A percentile compares a stretch with the other conserved stretches of the same genome.
Evolutionary conservation across 306 rosid genomes (phyloP).

Genomic region (Acacia melanoxylon): DNA sequence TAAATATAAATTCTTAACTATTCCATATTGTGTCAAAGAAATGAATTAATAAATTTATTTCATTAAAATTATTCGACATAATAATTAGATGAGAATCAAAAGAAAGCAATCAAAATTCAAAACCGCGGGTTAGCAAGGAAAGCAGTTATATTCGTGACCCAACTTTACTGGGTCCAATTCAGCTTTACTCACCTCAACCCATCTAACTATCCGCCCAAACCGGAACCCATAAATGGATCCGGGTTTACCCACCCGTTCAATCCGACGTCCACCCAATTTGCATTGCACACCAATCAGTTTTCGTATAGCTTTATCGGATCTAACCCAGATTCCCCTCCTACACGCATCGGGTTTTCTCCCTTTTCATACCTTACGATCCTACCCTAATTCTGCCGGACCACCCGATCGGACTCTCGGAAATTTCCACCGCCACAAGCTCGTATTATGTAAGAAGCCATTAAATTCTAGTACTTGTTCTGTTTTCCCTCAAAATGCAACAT

Average conservation of each 20-base stretch:
- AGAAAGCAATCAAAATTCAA: no score
- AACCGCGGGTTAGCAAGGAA: background rate
- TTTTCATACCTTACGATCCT: slow-evolving; percentile 36
- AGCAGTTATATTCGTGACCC: background rate
- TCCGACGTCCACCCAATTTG: background rate
- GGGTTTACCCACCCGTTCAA: background rate
- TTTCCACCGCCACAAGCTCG: background rate
- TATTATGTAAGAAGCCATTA: slow-evolving; percentile 24
- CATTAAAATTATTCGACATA: no score
- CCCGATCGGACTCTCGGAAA: slow-evolving; percentile 46
- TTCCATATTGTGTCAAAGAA: background rate
- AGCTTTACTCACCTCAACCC: background rate
- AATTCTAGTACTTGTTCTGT: background rate
- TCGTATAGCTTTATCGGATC: slow-evolving; percentile 44
- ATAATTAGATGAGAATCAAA: no score
- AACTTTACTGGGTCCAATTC: slow-evolving; percentile 14
- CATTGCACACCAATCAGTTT: background rate
- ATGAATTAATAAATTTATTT: no score
- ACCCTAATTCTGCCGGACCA: slow-evolving; percentile 42
- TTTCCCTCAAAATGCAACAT: background rate
- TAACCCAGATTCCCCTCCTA: slow-evolving; percentile 42
- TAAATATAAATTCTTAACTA: no score
- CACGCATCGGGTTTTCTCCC: slow-evolving; percentile 42
- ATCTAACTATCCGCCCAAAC: background rate
- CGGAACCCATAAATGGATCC: background rate